Evolutionary conservation across 371 early-diverging fungal genomes (phyloP).

Genomic region (Lichtheimia ramosa): DNA sequence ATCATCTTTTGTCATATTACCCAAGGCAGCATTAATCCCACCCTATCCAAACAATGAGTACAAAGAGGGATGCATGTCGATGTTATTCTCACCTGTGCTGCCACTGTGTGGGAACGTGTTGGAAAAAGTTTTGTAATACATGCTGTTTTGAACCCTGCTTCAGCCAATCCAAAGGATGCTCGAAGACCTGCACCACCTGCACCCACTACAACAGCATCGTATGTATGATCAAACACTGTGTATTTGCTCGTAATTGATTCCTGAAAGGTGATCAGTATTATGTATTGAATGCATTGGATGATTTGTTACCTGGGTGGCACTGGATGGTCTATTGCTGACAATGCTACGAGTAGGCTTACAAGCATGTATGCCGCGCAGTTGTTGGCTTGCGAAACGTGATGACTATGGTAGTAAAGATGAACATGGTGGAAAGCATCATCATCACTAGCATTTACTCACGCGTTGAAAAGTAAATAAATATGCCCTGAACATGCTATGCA

Average conservation of each 20-base stretch:
- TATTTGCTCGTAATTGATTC: constrained; percentile 73
- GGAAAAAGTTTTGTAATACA: constrained; percentile 98
- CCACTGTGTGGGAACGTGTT: constrained; percentile 97
- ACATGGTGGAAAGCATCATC: too few species aligned
- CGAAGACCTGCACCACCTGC: constrained; percentile 99
- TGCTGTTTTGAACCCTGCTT: constrained; percentile 97
- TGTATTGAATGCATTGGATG: background rate
- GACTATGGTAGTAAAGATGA: too few species aligned
- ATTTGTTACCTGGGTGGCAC: constrained; percentile 66
- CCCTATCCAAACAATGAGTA: constrained; percentile 55
- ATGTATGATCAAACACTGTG: constrained; percentile 95
- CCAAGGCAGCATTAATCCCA: constrained; percentile 98
- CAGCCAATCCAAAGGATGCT: constrained; percentile 97
- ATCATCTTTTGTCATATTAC: constrained; percentile 98
- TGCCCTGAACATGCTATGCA: too few species aligned
- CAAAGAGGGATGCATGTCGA: background rate
- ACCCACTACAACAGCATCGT: constrained; percentile 97
- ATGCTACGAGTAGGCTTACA: constrained; percentile 71
- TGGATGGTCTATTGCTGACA: constrained; percentile 69
- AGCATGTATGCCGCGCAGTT: constrained; percentile 60
- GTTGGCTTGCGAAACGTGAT: too few species aligned
- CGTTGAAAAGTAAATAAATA: too few species aligned
- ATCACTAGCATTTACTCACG: too few species aligned
- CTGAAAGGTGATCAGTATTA: constrained; percentile 18
- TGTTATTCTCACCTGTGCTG: constrained; percentile 78